These are phyloP conservation scores for Phytophthora hibernalis DNA, from an alignment of 352 stramenopile species.

Conservation along the genomic window DNA sequence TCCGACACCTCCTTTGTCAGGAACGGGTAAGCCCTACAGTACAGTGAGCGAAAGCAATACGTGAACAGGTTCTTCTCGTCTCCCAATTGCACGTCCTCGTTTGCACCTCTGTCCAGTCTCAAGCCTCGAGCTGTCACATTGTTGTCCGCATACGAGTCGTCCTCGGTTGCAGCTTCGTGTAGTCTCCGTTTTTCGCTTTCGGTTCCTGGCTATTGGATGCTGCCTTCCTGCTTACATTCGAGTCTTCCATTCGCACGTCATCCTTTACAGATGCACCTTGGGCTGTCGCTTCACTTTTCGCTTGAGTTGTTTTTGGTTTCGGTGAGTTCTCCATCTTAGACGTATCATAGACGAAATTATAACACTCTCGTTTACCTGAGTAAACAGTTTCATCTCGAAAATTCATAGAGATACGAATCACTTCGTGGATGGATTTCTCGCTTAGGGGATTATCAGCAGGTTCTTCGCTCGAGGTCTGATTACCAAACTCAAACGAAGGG, in stretches of 20 bases:
- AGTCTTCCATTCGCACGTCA: neutral
- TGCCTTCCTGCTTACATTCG: neutral
- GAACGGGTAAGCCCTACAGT: neutral
- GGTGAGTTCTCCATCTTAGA: neutral
- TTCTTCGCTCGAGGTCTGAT: too few species aligned
- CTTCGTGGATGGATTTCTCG: neutral
- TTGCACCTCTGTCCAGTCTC: neutral
- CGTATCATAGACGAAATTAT: constrained; percentile 13
- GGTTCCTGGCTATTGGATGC: too few species aligned
- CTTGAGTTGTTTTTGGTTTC: neutral
- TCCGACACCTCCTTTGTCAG: neutral
- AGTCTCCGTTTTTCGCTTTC: too few species aligned
- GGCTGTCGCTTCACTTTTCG: neutral
- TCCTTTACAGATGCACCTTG: neutral
- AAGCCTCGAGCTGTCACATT: too few species aligned
- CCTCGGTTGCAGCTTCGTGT: too few species aligned
- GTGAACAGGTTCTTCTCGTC: neutral
- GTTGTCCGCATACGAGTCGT: too few species aligned
- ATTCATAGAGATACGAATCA: constrained; percentile 32
- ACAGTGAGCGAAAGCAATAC: neutral
- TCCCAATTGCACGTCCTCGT: neutral
- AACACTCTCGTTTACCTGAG: neutral
- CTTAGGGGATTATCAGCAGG: neutral
- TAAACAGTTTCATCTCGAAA: constrained; percentile 7
- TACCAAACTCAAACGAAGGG: constrained; percentile 19